Base-by-base conservation (phyloP, 1,139 yeast genomes). In the Meyerozyma guilliermondii region DNA sequence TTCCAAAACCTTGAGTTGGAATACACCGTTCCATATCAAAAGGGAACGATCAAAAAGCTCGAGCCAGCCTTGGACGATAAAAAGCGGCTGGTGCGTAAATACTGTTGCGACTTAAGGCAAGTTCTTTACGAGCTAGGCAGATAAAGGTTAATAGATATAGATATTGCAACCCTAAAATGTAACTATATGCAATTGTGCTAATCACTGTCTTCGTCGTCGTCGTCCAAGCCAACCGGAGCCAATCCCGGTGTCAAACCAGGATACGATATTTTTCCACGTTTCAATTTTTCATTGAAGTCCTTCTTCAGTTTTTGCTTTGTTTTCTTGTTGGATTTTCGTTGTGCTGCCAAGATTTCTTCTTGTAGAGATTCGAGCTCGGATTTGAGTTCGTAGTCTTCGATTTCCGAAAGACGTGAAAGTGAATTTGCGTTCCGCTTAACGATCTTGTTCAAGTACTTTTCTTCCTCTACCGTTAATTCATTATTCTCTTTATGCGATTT, bases 191-290 rank as follows among this genome's bases (percentile, higher is more conserved):
- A 30, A 39, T 13, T 41, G 35, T 10, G 20, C 46, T 56, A 62
- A n/a, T 24, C 31, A 13, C 39, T 17, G 41, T 70, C 74, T 41
- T 70, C 76, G 8, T 68, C 63, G 43, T 75, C 80, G 44, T 75
- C 72, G 34, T 67, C 60, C 51, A 74, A 75, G 41, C 83, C 95
- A 17, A 87, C 94, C 13, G 95, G 96, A 0, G 96, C 96, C 61
- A 88, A 74, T 43, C 96, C 96, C 1, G 96, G 96, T 0, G 96
- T 88, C 45, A 88, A 71, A 11, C 95, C 95, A 39, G 88, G 82
- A 52, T 74, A 75, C 9, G 75, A 62, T 47, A 68, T 62, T 40
- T 57, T 53, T 11, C 79, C 80, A 42, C 63, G 63, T 45, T 71
- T 60, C 41, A 75, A 60, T 56, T 71, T 74, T 30, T 63, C 60